Percentiles rank a stretch among this genome's conserved stretches.
phyloP scores from a whole-genome alignment of 495 filamentous ascomycete species.

The Penicillium ucsense region DNA sequence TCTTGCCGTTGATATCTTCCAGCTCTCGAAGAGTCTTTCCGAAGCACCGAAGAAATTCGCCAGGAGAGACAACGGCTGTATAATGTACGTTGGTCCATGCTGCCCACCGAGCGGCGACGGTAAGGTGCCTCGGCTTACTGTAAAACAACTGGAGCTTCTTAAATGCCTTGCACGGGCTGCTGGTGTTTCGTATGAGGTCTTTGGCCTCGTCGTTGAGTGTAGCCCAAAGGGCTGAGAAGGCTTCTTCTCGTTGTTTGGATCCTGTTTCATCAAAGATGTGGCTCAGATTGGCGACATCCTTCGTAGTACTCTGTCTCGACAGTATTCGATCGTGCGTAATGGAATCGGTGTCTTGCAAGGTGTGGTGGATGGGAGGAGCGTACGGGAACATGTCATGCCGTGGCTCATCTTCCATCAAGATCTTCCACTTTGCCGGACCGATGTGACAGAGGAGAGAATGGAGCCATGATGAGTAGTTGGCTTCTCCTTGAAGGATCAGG shows the following conservation, averaged over 20 bases:
- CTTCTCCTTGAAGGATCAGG: neutral
- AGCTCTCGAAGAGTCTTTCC: neutral
- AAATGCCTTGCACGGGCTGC: neutral
- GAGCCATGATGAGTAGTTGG: neutral
- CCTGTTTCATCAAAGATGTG: neutral
- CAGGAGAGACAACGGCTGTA: neutral
- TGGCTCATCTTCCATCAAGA: neutral
- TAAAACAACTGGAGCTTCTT: neutral
- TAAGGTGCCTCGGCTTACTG: neutral
- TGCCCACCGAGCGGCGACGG: neutral
- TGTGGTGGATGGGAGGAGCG: no score
- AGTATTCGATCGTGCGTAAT: no score
- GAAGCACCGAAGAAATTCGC: neutral
- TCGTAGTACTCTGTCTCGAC: no score
- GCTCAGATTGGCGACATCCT: no score
- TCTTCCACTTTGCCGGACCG: neutral
- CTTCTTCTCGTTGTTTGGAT: neutral
- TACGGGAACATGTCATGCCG: no score
- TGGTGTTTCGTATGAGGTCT: neutral
- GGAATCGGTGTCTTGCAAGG: no score
- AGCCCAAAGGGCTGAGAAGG: neutral
- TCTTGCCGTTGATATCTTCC: neutral
- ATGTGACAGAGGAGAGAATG: neutral
- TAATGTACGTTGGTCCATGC: neutral
- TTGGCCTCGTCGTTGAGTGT: neutral